These are phyloP conservation scores for Scenedesmus sp. DNA, from an alignment of 163 green algal species.

Conservation along the genomic window DNA sequence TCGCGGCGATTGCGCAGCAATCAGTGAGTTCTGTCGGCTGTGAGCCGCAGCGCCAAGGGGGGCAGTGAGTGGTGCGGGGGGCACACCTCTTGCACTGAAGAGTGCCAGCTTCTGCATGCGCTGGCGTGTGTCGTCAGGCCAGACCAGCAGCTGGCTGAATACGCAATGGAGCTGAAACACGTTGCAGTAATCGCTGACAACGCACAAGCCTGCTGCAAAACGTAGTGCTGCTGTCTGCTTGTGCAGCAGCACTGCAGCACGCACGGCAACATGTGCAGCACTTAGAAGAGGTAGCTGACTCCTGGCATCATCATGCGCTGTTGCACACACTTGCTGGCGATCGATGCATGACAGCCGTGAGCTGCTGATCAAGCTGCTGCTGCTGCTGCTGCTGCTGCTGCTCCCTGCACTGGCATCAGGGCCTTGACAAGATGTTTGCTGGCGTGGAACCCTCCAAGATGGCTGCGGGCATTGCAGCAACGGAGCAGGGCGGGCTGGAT, in stretches of 20 bases:
- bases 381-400: neutral
- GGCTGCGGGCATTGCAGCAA: neutral
- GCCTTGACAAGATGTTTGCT: conserved; percentile 26
- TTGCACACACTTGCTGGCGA: neutral
- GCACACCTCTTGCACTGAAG: neutral
- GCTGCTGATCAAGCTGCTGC: neutral
- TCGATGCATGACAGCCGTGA: neutral
- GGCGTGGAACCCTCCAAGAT: conserved; percentile 1
- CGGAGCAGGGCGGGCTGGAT: conserved; percentile 23
- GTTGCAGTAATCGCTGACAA: too few species aligned
- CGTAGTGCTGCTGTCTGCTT: too few species aligned
- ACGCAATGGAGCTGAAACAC: too few species aligned
- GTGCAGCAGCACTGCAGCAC: neutral
- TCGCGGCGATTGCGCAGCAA: conserved; percentile 31
- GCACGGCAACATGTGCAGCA: neutral
- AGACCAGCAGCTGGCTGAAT: conserved; percentile 1
- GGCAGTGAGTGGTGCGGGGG: neutral
- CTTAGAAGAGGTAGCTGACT: too few species aligned
- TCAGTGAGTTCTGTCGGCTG: neutral
- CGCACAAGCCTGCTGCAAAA: too few species aligned
- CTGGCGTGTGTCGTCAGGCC: conserved; percentile 5
- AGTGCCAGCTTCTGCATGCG: conserved; percentile 3
- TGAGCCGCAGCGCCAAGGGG: too few species aligned
- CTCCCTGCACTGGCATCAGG: neutral
- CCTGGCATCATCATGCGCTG: neutral